These are phyloP conservation scores for Hanseniaspora lindneri DNA, from an alignment of 805 yeast species.

Conservation along the genomic window DNA sequence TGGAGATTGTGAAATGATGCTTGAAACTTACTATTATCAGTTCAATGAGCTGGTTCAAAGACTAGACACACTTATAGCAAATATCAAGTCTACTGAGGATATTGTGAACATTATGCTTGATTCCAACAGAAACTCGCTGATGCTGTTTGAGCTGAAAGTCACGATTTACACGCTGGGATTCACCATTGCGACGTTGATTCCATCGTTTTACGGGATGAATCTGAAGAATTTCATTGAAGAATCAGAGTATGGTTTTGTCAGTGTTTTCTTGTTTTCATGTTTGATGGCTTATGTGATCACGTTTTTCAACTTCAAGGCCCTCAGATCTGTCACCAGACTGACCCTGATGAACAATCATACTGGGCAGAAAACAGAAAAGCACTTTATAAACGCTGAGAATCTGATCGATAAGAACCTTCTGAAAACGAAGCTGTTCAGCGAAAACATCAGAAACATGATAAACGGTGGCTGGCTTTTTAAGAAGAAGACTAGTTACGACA, in stretches of 20 bases:
- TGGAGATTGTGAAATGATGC: conserved; percentile 73
- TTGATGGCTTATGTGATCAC: conserved; percentile 46
- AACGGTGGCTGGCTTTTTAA: conserved; percentile 21
- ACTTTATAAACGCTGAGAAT: conserved; percentile 19
- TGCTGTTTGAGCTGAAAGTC: conserved; percentile 74
- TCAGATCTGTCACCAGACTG: conserved; percentile 51
- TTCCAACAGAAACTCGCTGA: conserved; percentile 78
- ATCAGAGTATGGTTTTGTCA: conserved; percentile 48
- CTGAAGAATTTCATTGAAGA: conserved; percentile 68
- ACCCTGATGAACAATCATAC: conserved; percentile 42
- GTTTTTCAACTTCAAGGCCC: conserved; percentile 41
- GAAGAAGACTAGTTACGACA: conserved; percentile 10
- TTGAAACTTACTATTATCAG: conserved; percentile 82
- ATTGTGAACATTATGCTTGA: conserved; percentile 83
- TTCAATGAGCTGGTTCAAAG: conserved; percentile 90
- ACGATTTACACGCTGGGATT: conserved; percentile 76
- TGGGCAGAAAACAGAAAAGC: conserved; percentile 24
- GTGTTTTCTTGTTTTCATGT: conserved; percentile 42
- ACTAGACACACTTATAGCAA: conserved; percentile 68
- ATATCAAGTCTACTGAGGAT: conserved; percentile 83
- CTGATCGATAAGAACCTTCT: conserved; percentile 21
- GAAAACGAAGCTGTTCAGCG: conserved; percentile 21
- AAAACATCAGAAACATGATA: conserved; percentile 2
- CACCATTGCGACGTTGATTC: conserved; percentile 71
- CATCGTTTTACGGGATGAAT: conserved; percentile 87